phyloP scores from a whole-genome alignment of 2,329 filamentous ascomycete genomes.

The Monilinia fructigena region DNA sequence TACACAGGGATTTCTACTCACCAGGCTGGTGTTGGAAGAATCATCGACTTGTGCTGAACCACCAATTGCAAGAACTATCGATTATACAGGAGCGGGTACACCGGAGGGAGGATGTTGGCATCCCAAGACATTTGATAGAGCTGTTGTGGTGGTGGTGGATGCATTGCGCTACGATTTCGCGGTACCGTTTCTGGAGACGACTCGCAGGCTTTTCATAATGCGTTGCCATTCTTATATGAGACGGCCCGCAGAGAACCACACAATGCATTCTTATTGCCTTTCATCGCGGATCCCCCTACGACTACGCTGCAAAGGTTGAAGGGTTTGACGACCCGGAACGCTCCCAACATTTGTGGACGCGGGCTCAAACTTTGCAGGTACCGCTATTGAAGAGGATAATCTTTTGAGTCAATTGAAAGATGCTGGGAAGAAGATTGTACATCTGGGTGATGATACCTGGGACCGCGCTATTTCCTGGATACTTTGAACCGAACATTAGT shows the following conservation, averaged over 20 bases:
- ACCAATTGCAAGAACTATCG: constrained; percentile 54
- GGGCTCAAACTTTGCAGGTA: constrained; percentile 93
- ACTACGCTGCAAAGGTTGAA: constrained; percentile 90
- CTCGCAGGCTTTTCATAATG: constrained; percentile 72
- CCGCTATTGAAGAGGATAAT: constrained; percentile 92
- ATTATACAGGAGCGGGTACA: constrained; percentile 38
- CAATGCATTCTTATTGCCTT: constrained; percentile 86
- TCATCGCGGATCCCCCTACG: constrained; percentile 95
- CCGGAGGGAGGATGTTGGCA: constrained; percentile 86
- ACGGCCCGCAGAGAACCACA: constrained; percentile 70
- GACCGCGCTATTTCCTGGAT: constrained; percentile 88
- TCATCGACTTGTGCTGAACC: constrained; percentile 68
- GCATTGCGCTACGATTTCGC: constrained; percentile 97
- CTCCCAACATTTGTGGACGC: constrained; percentile 92
- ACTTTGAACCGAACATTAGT: constrained; percentile 85
- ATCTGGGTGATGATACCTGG: constrained; percentile 98
- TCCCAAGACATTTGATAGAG: constrained; percentile 87
- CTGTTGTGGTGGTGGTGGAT: constrained; percentile 86
- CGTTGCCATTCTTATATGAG: constrained; percentile 83
- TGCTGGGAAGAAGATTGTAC: constrained; percentile 75
- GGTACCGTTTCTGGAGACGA: constrained; percentile 60
- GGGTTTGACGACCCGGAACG: constrained; percentile 91
- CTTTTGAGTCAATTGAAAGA: constrained; percentile 62
- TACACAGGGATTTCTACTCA: constrained; percentile 90
- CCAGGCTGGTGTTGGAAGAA: constrained; percentile 74